Evolutionary conservation across 2,329 filamentous ascomycete species (phyloP), one percentile per base, ranked within the genome.

Genomic region (Pyrenochaeta sp.): DNA sequence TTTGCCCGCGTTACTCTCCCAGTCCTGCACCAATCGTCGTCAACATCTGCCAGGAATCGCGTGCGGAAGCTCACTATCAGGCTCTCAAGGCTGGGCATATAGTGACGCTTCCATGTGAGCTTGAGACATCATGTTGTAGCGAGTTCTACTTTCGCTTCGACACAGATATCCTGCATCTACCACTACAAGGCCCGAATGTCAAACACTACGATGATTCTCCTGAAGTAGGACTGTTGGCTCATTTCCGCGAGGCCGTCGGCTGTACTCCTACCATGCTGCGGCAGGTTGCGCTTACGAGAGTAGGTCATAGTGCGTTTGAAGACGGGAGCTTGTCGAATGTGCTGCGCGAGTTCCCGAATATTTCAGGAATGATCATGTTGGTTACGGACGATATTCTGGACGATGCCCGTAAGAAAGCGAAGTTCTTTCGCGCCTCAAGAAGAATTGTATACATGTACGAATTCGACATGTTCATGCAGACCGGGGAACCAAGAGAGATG

Each of bases 1-100:
- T 65, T 19, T 71, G 68, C 42, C 68, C 66, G 9, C 66, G 66
- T 12, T 65, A 64, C 39, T 65, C 63, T 4, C 68, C 66, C 24
- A 63, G 53, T 37, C 60, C 65, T 22, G 54, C 61, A 7, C 66
- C 66, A 5, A 55, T 39, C 1, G 58, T 63, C 8, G 52, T 60
- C 24, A 65, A 67, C 30, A 47, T 67, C 34, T 71, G 68, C 44
- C 63, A 50, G 15, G 68, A 71, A 50, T 47, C 68, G 15, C 63
- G 68, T 22, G 46, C 55, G 19, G 68, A 71, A 51, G 62, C 63
- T 30, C 51, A 49, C 15, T 65, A 59, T 39, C 66, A 67, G 40
- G 68, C 66, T 5, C 40, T 47, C 37, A 66, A 59, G 27, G 56
- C 56, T 12, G 52, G 54, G 1, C 60, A 66, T 8, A 27, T 69